Percentiles rank a stretch among this genome's conserved stretches.
Evolutionary conservation across 768 basidiomycete species (phyloP).

Genomic region (Pulveroboletus ravenelii): DNA sequence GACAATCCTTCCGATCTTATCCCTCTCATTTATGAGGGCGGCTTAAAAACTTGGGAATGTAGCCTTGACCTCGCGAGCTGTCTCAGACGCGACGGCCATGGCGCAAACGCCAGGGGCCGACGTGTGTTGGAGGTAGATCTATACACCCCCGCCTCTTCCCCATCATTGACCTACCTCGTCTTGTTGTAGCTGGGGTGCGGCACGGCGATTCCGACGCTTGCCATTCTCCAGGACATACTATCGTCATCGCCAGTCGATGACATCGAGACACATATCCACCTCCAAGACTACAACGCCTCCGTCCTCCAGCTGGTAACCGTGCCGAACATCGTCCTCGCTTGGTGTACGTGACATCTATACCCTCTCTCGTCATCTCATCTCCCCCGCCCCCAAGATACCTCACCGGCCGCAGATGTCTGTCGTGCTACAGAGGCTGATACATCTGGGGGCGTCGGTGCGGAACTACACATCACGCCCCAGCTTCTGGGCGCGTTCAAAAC

Average conservation of each 20-base stretch:
- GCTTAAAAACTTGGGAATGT: conserved; percentile 97
- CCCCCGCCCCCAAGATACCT: conserved; percentile 44
- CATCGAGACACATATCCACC: conserved; percentile 52
- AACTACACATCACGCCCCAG: conserved; percentile 60
- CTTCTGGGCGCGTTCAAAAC: conserved; percentile 61
- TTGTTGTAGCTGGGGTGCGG: conserved; percentile 80
- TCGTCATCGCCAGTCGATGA: conserved; percentile 21
- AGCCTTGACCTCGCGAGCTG: conserved; percentile 80
- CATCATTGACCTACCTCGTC: background rate
- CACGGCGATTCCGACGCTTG: conserved; percentile 80
- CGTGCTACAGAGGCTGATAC: conserved; percentile 31
- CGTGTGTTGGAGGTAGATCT: conserved; percentile 63
- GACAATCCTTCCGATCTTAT: conserved; percentile 87
- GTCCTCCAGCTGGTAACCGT: conserved; percentile 76
- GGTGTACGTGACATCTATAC: conserved; percentile 57
- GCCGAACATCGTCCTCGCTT: conserved; percentile 72
- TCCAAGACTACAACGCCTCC: conserved; percentile 90
- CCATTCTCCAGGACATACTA: conserved; percentile 62
- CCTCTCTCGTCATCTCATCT: background rate
- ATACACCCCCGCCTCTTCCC: background rate
- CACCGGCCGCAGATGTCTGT: conserved; percentile 49
- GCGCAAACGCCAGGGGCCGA: conserved; percentile 39
- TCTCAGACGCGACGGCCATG: conserved; percentile 36
- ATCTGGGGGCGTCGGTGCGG: conserved; percentile 33
- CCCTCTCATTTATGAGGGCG: conserved; percentile 91